phyloP scores from a whole-genome alignment of 768 basidiomycete species.

The Lentinula boryana region DNA sequence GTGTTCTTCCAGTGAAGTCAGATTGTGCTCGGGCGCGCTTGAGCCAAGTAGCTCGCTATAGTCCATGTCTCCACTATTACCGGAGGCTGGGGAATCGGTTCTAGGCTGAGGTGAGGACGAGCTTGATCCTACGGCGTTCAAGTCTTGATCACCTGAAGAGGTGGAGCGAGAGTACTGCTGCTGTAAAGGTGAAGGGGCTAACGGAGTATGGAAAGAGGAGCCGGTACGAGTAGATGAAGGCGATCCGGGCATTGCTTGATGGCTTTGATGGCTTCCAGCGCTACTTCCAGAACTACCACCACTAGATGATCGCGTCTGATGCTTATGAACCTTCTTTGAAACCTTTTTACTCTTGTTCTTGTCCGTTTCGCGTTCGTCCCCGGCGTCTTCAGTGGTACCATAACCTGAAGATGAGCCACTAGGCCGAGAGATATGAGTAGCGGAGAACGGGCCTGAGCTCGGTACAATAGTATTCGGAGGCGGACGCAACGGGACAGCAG shows the following conservation, averaged over 20 bases:
- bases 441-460: neutral
- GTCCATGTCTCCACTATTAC: conserved; percentile 20
- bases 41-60: conserved; percentile 28
- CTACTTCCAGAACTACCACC: conserved; percentile 5
- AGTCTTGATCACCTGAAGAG: conserved; percentile 9
- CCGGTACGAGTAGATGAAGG: conserved; percentile 48
- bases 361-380: conserved; percentile 10
- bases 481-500: conserved; percentile 65
- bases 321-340: neutral
- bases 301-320: conserved; percentile 4
- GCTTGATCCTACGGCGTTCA: conserved; percentile 17
- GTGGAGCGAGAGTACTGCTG: conserved; percentile 49
- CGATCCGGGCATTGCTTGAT: conserved; percentile 32
- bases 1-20: conserved; percentile 52
- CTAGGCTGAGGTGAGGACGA: conserved; percentile 16
- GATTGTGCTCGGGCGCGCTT: conserved; percentile 7
- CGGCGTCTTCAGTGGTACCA: conserved; percentile 1
- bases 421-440: neutral
- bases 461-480: neutral
- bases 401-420: neutral
- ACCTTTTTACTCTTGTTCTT: conserved; percentile 16
- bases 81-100: conserved; percentile 6
- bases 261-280: conserved; percentile 18
- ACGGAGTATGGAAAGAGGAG: conserved; percentile 53
- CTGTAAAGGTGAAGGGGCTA: conserved; percentile 62